Conservation (phyloP, 257 asterid genomes). For the Datura wrightii region DNA sequence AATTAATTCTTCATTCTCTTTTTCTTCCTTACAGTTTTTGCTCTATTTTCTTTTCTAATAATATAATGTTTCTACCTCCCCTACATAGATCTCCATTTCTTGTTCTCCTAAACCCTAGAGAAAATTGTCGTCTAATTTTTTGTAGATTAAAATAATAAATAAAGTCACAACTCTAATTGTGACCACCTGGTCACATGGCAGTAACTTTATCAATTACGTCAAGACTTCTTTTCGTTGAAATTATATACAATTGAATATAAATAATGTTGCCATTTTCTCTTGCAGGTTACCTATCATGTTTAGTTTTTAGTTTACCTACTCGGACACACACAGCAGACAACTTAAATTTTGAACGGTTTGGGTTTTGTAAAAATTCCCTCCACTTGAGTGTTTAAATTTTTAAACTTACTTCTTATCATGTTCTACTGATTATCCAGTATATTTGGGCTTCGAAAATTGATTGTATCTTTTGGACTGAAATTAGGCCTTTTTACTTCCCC, state of each 20-base stretch:
- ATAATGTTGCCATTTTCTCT: neutral
- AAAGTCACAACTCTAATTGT: too few species aligned
- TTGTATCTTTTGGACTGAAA: neutral
- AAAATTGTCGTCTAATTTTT: neutral
- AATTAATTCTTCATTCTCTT: too few species aligned
- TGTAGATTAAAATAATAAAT: too few species aligned
- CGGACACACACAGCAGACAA: neutral
- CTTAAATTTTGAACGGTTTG: neutral
- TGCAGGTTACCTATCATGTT: neutral
- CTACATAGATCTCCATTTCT: neutral
- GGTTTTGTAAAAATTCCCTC: neutral
- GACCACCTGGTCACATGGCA: too few species aligned
- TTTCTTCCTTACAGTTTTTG: too few species aligned
- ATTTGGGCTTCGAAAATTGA: neutral
- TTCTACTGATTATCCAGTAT: too few species aligned
- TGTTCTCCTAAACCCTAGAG: neutral
- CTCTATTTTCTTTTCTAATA: neutral
- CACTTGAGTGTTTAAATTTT: neutral
- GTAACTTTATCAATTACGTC: too few species aligned
- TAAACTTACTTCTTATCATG: neutral
- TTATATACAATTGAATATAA: too few species aligned
- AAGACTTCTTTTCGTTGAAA: too few species aligned
- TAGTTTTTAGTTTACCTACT: neutral
- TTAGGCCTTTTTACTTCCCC: neutral
- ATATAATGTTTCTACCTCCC: too few species aligned